Percentiles rank a stretch among this genome's conserved stretches.
These are phyloP conservation scores for Apiosordaria backusii DNA, from an alignment of 495 filamentous ascomycete genomes.

Conservation along the genomic window DNA sequence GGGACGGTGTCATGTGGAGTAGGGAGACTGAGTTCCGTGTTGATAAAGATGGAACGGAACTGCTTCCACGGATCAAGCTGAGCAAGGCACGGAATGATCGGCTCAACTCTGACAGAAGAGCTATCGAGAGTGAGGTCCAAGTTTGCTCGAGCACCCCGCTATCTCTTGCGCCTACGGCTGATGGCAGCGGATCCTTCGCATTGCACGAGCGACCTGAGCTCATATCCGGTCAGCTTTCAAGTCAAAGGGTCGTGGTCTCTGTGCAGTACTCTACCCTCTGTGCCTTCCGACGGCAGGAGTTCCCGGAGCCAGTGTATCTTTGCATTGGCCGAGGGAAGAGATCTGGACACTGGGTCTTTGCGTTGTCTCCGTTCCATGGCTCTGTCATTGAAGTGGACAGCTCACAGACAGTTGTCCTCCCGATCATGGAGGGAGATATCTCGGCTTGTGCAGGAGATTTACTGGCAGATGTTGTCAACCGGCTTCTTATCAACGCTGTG, in stretches of 20 bases:
- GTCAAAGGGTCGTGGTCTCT: background rate
- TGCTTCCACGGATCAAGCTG: background rate
- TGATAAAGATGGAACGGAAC: background rate
- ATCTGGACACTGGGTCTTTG: background rate
- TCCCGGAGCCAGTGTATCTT: background rate
- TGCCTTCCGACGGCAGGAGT: background rate
- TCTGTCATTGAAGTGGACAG: background rate
- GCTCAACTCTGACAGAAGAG: background rate
- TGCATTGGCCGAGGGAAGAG: background rate
- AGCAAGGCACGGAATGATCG: background rate
- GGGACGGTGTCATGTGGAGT: background rate
- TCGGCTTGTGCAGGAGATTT: background rate
- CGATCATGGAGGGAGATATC: background rate
- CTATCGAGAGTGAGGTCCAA: background rate
- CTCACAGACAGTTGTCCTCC: background rate
- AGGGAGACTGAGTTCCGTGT: background rate
- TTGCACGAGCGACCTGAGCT: background rate
- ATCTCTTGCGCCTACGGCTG: background rate
- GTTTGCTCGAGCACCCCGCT: background rate
- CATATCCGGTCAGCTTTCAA: background rate
- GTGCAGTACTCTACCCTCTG: background rate
- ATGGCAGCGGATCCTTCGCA: background rate
- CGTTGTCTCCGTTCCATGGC: background rate
- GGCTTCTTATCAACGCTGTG: background rate
- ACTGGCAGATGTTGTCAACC: background rate